Base-by-base conservation (phyloP, 257 asterid species). In the Solanum bulbocastanum region DNA sequence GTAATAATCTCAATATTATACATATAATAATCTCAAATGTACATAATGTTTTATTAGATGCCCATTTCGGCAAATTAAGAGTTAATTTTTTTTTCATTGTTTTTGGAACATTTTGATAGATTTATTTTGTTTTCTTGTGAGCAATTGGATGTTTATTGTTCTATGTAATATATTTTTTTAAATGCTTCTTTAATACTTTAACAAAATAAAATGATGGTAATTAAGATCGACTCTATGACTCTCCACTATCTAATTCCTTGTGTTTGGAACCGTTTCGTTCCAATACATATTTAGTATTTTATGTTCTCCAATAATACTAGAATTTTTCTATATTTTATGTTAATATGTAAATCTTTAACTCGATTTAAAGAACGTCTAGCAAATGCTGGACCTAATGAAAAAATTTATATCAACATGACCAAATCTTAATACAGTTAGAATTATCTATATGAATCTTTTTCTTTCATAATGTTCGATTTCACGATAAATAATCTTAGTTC, bases 201-300 rank as follows among this genome's bases (percentile, higher is more conserved):
- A 72, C 8, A 6, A 14, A 69, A 49, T 49, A 69, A 30, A 32
- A 32, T 14, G 10, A 68, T 13, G 33, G 2, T 1, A 68, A 2
- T 27, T 68, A 68, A 2, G 4, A 68, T 68, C 6, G 1, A 5
- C 12, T 68, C 4, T 68, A 68, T 30, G 37, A 30, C 10, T 30
- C 5, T 7, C 1, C 2, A 68, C 23, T 0, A 30, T 15, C 6
- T 0, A 69, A 69, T 1, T 69, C 6, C 0, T 40, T 30, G 3
- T 15, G 15, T 14, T 69, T 32, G 23, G 23, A 15, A 4, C 23
- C 6, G n/a, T 32, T 69, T 69, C 10, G 1, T 69, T 32, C 6
- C 76, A 69, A 69, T 2, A 14, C 6, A 14, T 30, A 69, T 30
- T 69, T 13, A 68, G 5, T 27, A 49, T 49, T 49, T 49, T 49